A percentile compares a stretch with the other conserved stretches of the same genome.
These are phyloP conservation scores for Scutellaria baicalensis DNA, from an alignment of 257 asterid genomes.

Conservation along the genomic window DNA sequence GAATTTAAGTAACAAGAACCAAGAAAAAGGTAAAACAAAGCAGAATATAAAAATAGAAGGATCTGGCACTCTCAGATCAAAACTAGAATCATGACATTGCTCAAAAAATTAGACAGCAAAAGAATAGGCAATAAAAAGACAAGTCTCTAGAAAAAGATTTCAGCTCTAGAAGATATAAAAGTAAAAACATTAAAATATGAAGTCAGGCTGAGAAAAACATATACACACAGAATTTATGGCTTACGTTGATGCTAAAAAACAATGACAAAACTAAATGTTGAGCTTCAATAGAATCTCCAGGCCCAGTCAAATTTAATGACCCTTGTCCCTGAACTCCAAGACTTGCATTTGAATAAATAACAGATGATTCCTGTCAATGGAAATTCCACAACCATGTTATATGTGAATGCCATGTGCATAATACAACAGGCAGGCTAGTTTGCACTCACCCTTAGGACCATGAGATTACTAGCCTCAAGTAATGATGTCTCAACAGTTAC, in stretches of 20 bases:
- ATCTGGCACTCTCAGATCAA: background rate
- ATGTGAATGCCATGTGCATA: background rate
- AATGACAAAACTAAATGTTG: conserved; percentile 84
- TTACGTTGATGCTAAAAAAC: conserved; percentile 81
- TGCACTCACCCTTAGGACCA: conserved; percentile 78
- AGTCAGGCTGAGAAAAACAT: background rate
- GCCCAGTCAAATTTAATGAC: conserved; percentile 80
- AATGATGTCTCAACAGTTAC: conserved; percentile 85
- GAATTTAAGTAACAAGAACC: background rate
- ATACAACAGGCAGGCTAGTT: background rate
- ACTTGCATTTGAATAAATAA: conserved; percentile 89
- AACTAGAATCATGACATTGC: background rate
- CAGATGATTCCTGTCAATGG: conserved; percentile 63
- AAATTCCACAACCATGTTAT: conserved; percentile 13
- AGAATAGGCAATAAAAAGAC: background rate
- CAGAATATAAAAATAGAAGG: background rate
- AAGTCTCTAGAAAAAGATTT: background rate
- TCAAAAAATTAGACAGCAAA: background rate
- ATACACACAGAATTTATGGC: background rate
- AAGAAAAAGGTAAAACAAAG: background rate
- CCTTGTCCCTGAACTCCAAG: conserved; percentile 99
- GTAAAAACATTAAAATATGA: background rate
- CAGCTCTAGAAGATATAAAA: background rate
- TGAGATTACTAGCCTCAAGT: conserved; percentile 95
- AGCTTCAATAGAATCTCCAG: conserved; percentile 95